Conservation (phyloP, 495 filamentous ascomycete species). For the Penicillium salamii region DNA sequence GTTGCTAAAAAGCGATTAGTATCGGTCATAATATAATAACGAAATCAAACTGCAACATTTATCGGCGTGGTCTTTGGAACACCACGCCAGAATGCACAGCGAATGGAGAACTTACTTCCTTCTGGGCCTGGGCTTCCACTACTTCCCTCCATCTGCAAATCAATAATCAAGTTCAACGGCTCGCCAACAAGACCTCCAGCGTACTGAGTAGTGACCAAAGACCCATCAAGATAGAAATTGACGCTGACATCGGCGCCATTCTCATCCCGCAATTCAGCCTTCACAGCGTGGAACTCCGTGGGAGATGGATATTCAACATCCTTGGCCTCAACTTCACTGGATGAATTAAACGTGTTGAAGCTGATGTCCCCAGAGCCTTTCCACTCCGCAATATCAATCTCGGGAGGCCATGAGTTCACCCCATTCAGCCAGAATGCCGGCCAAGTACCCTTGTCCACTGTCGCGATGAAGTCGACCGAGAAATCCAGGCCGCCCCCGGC, state of each 20-base stretch:
- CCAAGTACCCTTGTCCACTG: slow-evolving; percentile 53
- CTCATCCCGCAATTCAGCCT: slow-evolving; percentile 48
- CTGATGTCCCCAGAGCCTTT: slow-evolving; percentile 59
- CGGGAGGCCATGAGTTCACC: slow-evolving; percentile 55
- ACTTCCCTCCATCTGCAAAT: slow-evolving; percentile 31
- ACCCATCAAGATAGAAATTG: slow-evolving; percentile 54
- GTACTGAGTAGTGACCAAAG: slow-evolving; percentile 47
- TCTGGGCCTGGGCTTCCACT: slow-evolving; percentile 24
- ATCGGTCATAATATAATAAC: background rate
- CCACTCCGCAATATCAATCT: slow-evolving; percentile 62
- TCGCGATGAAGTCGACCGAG: slow-evolving; percentile 46
- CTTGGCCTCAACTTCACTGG: slow-evolving; percentile 40
- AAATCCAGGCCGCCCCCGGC: slow-evolving; percentile 22
- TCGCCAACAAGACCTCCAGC: slow-evolving; percentile 49
- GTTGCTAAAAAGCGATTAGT: background rate
- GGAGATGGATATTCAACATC: slow-evolving; percentile 49
- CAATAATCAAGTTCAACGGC: slow-evolving; percentile 33
- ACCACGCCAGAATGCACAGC: background rate
- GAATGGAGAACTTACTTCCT: slow-evolving; percentile 18
- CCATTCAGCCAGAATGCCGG: slow-evolving; percentile 61
- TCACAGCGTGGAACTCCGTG: slow-evolving; percentile 47
- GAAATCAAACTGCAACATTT: no score
- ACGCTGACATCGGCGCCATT: slow-evolving; percentile 52
- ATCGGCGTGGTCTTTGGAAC: no score
- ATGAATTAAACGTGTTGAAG: slow-evolving; percentile 62